Base-by-base conservation (phyloP, 306 rosid genomes). In the Carpinus viminea region DNA sequence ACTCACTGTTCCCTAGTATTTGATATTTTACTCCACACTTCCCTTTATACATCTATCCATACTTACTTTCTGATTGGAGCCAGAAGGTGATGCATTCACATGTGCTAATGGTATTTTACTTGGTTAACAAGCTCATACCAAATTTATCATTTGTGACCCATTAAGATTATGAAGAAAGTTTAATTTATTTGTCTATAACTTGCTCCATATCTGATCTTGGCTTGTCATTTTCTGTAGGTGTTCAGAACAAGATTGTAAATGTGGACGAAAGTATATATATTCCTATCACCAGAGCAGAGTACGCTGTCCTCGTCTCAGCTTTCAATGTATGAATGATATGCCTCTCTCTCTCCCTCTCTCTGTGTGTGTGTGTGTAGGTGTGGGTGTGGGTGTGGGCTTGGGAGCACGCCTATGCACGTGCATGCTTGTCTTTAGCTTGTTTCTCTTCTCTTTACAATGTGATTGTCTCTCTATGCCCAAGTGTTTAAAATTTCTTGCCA, bases 261-360 rank as follows among this genome's bases (percentile, higher is more conserved):
- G 26, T 88, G 80, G 97, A 94, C 8, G 97, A 92, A 78, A 94
- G 31, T 78, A 84, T 94, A 80, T 88, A 74, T 79, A 83, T 94
- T 85, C 98, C 97, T 10, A 73, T 94, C 68, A 86, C 98, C 80
- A 92, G 78, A 77, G 97, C 93, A 56, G 98, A 94, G 86, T 84
- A 83, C 62, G 79, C 97, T 52, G 97, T 94, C 81, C 87, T 94
- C 79, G 84, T 36, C 65, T 77, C 97, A 64, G 88, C 91, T 81
- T 94, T 94, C 90, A 92, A 87, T 80, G 98, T 94, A 87, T 16
- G n/a, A n/a, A n/a, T n/a, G 83, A 79, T 78, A 51, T 68, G 75
- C 53, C 66, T 78, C 74, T 70, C 80, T 70, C 46, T 20, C 31
- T 20, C 75, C 20, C 72, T 43, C 54, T 12, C 64, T 17, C 53